phyloP scores from a whole-genome alignment of 1,284 basidiomycete genomes.

The Trametes hirsuta region DNA sequence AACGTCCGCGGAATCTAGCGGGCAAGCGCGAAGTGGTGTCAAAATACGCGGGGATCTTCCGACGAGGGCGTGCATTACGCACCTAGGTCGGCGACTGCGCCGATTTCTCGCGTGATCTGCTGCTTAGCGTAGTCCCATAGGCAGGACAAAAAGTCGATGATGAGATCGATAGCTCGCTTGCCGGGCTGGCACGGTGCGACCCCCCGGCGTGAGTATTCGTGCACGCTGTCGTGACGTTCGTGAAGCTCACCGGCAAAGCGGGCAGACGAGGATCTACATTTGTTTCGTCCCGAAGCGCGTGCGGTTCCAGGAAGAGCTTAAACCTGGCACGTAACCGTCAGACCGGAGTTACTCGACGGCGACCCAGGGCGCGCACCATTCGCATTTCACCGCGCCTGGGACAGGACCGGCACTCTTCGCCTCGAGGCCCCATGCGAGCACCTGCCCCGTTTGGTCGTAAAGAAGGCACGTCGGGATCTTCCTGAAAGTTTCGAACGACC shows the following conservation, averaged over 20 bases:
- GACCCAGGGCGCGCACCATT: slow-evolving; percentile 51
- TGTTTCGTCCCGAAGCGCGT: slow-evolving; percentile 68
- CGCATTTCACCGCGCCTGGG: slow-evolving; percentile 67
- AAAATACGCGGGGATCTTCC: not conserved
- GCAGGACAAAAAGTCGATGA: slow-evolving; percentile 77
- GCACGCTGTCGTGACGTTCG: slow-evolving; percentile 5
- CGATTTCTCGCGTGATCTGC: slow-evolving; percentile 82
- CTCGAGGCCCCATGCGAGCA: slow-evolving; percentile 79
- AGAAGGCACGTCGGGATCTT: slow-evolving; percentile 82
- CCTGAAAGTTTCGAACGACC: slow-evolving; percentile 77
- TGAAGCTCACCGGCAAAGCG: slow-evolving; percentile 67
- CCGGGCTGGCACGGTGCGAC: slow-evolving; percentile 51
- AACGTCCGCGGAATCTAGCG: slow-evolving; percentile 72
- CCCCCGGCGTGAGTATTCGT: slow-evolving; percentile 7
- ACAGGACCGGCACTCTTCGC: slow-evolving; percentile 76
- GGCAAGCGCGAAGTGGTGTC: slow-evolving; percentile 5
- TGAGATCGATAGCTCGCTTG: slow-evolving; percentile 74
- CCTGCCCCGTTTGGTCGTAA: slow-evolving; percentile 69
- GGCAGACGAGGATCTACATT: slow-evolving; percentile 74
- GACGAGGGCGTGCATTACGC: slow-evolving; percentile 25
- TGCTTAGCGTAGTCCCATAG: slow-evolving; percentile 85
- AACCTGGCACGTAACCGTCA: slow-evolving; percentile 49
- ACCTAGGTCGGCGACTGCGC: slow-evolving; percentile 81
- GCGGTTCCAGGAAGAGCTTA: slow-evolving; percentile 82
- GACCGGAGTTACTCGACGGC: slow-evolving; percentile 21